Conservation (phyloP, 345 rosid genomes). For the Sonneratia alba region DNA sequence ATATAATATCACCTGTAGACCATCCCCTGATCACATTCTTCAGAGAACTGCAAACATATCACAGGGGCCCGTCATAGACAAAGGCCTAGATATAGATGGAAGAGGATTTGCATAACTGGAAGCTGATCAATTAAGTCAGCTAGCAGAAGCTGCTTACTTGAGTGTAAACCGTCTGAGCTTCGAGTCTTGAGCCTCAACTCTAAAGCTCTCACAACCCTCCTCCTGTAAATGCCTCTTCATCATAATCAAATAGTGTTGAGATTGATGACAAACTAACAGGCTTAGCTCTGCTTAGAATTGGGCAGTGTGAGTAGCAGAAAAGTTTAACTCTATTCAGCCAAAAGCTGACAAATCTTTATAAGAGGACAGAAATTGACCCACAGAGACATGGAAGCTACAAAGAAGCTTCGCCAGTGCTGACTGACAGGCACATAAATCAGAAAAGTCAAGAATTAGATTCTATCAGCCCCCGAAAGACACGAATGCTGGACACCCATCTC, state of each 20-base stretch:
- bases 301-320: neutral
- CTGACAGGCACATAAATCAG: neutral
- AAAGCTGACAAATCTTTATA: neutral
- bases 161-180: constrained; percentile 5
- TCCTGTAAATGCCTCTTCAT: constrained; percentile 11
- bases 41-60: constrained; percentile 15
- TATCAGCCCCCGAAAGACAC: neutral
- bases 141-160: constrained; percentile 8
- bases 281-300: neutral
- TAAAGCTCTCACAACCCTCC: constrained; percentile 3
- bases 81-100: neutral
- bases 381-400: constrained; percentile 4
- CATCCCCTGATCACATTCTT: constrained; percentile 14
- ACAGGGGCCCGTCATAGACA: neutral
- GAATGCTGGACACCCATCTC: neutral
- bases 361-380: constrained; percentile 1
- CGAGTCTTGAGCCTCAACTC: constrained; percentile 2
- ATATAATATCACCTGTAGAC: constrained; percentile 11
- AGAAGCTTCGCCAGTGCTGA: constrained; percentile 4
- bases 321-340: no score
- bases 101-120: no score
- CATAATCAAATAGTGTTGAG: constrained; percentile 1
- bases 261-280: neutral
- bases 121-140: neutral
- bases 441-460: constrained; percentile 8